These are phyloP conservation scores for Neurospora sp. DNA, from an alignment of 495 filamentous ascomycete genomes.

Conservation along the genomic window DNA sequence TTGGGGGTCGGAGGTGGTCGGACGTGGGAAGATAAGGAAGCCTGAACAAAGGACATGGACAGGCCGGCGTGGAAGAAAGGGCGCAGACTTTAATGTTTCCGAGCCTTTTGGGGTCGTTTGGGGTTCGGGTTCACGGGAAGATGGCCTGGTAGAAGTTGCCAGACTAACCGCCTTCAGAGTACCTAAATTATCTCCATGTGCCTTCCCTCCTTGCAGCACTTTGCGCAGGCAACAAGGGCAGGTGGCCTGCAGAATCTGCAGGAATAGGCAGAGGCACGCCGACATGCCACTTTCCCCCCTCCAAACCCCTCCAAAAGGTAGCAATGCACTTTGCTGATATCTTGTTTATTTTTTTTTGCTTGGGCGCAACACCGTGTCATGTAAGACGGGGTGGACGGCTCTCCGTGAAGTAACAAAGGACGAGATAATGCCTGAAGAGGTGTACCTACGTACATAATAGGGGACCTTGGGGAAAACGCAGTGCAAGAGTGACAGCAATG, in stretches of 20 bases:
- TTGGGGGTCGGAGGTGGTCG: not conserved
- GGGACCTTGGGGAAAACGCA: not conserved
- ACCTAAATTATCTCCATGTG: not conserved
- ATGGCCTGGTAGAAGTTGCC: not conserved
- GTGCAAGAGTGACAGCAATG: not conserved
- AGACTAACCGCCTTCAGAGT: not conserved
- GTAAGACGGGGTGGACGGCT: not conserved
- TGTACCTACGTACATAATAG: not conserved
- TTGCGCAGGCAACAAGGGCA: not conserved
- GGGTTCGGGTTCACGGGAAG: not conserved
- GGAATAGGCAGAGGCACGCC: not conserved
- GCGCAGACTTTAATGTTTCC: not conserved
- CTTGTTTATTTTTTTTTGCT: not conserved
- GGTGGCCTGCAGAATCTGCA: conserved; percentile 3
- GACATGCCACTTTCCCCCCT: not conserved
- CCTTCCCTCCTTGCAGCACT: not conserved
- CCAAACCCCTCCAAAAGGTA: not conserved
- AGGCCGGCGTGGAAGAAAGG: not conserved
- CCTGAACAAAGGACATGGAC: not conserved
- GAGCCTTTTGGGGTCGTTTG: not conserved
- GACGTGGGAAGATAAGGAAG: not conserved
- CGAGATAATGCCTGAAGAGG: not conserved
- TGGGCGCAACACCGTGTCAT: not conserved
- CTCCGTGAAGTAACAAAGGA: not conserved
- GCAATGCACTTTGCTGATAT: not conserved